These are phyloP conservation scores for Suhomyces chickasaworum DNA, from an alignment of 1,139 yeast genomes.

Conservation along the genomic window DNA sequence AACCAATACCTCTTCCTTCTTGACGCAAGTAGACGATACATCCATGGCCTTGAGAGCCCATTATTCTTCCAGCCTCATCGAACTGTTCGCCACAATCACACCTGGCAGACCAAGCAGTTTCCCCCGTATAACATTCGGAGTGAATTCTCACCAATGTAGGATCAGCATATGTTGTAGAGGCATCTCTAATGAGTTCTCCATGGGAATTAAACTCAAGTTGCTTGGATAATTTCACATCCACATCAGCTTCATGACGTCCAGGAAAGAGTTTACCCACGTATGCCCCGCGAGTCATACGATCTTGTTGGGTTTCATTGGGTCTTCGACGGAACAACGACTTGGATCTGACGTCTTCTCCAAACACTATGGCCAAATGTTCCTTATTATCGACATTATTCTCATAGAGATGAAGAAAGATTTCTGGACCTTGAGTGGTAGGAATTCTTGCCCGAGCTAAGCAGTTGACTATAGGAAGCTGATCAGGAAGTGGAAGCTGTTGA, in stretches of 20 bases:
- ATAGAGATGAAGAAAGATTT: conserved; percentile 87
- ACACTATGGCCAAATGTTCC: conserved; percentile 96
- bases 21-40: conserved; percentile 95
- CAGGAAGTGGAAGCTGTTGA: conserved; percentile 22
- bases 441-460: conserved; percentile 93
- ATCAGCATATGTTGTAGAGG: conserved; percentile 41
- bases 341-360: conserved; percentile 89
- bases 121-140: conserved; percentile 98
- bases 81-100: conserved; percentile 99
- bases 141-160: conserved; percentile 75
- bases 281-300: conserved; percentile 96
- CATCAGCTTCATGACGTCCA: conserved; percentile 72
- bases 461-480: conserved; percentile 64
- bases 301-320: conserved; percentile 79
- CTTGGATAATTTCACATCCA: conserved; percentile 48
- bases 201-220: conserved; percentile 47
- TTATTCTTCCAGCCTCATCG: conserved; percentile 93
- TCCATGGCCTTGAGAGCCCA: conserved; percentile 87
- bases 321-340: conserved; percentile 64
- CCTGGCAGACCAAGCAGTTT: conserved; percentile 98
- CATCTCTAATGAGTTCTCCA: conserved; percentile 54
- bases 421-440: conserved; percentile 92
- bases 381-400: conserved; percentile 83
- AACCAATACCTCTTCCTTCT: conserved; percentile 97
- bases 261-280: conserved; percentile 87